phyloP scores from a whole-genome alignment of 2,329 filamentous ascomycete genomes.

The Camillea tinctor region DNA sequence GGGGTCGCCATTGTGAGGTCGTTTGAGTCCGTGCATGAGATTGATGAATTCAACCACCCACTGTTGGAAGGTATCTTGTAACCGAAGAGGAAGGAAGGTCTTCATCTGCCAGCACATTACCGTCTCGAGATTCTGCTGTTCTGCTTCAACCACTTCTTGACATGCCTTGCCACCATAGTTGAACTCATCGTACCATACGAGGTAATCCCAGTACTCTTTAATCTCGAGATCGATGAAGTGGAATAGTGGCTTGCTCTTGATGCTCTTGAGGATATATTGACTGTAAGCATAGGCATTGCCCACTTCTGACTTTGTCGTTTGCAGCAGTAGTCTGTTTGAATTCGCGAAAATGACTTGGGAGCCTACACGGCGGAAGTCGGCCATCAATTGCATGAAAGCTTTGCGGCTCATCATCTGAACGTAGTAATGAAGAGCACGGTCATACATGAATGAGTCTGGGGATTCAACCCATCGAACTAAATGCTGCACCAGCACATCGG shows the following conservation, averaged over 20 bases:
- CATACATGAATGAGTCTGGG: constrained; percentile 91
- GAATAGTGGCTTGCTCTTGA: constrained; percentile 92
- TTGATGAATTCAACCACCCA: constrained; percentile 96
- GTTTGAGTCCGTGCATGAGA: constrained; percentile 86
- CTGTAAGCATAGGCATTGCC: constrained; percentile 96
- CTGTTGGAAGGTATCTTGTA: constrained; percentile 84
- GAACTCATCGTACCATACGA: constrained; percentile 98
- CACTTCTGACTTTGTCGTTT: constrained; percentile 95
- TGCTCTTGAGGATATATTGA: constrained; percentile 96
- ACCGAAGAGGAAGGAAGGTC: constrained; percentile 76
- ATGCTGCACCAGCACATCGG: constrained; percentile 95
- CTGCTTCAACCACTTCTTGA: constrained; percentile 70
- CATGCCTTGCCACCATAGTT: constrained; percentile 97
- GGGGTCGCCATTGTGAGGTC: constrained; percentile 53
- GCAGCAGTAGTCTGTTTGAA: constrained; percentile 82
- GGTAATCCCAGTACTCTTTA: constrained; percentile 98
- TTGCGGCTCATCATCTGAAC: constrained; percentile 99
- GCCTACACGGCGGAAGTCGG: constrained; percentile 90
- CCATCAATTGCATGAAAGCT: constrained; percentile 94
- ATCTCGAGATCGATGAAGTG: constrained; percentile 97
- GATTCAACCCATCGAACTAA: constrained; percentile 96
- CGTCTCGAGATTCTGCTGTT: constrained; percentile 77
- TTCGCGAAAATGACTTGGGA: constrained; percentile 96
- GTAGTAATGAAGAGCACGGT: constrained; percentile 91
- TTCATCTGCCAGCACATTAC: constrained; percentile 99